These are phyloP conservation scores for Amanita thiersii DNA, from an alignment of 768 basidiomycete species.

Conservation along the genomic window DNA sequence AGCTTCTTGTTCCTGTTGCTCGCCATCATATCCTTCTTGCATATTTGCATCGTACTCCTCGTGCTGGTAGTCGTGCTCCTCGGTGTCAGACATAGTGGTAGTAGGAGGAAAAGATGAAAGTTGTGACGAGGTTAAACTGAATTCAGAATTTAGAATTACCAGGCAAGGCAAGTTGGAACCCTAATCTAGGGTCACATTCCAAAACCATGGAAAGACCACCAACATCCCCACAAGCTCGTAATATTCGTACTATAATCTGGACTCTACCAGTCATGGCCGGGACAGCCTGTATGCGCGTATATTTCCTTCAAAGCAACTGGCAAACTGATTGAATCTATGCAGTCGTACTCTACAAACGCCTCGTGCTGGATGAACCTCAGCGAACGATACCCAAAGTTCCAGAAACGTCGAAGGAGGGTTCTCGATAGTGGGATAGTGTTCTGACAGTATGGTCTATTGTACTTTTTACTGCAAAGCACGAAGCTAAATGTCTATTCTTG, in stretches of 20 bases:
- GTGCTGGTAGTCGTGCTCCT: slow-evolving; percentile 12
- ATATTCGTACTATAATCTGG: slow-evolving; percentile 47
- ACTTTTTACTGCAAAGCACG: slow-evolving; percentile 10
- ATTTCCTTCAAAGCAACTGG: slow-evolving; percentile 1
- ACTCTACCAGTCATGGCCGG: slow-evolving; percentile 59
- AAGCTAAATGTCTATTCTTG: slow-evolving; percentile 8
- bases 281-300: slow-evolving; percentile 43
- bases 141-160: too few relatives aligned
- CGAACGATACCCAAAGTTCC: slow-evolving; percentile 19
- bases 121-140: background rate
- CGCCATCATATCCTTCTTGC: slow-evolving; percentile 5
- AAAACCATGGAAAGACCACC: slow-evolving; percentile 10
- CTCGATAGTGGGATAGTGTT: slow-evolving; percentile 4
- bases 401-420: slow-evolving; percentile 8
- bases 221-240: slow-evolving; percentile 24
- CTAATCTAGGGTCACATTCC: slow-evolving; percentile 1
- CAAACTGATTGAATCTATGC: slow-evolving; percentile 3
- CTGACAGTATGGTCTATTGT: slow-evolving; percentile 2
- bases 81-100: slow-evolving; percentile 9
- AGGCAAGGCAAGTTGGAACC: too few relatives aligned
- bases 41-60: slow-evolving; percentile 8
- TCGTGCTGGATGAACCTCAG: slow-evolving; percentile 36
- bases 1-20: slow-evolving; percentile 1
- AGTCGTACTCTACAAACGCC: slow-evolving; percentile 64
- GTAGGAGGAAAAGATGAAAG: background rate